Evolutionary conservation across 2,329 filamentous ascomycete genomes (phyloP).

Genomic region (Tolypocladium tropicale): DNA sequence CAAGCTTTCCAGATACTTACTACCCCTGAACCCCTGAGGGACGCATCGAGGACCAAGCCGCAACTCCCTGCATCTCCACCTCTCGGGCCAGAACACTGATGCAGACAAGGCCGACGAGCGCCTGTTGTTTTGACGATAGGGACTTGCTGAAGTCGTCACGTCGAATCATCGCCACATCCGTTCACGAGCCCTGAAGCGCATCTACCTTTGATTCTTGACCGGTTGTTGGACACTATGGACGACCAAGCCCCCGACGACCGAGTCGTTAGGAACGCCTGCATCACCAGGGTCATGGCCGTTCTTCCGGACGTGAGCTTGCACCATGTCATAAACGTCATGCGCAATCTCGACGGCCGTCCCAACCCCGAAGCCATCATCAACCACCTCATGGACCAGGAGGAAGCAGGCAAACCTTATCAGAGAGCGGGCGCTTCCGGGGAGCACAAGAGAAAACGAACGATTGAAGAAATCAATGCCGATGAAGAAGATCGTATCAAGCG

Average conservation of each 20-base stretch:
- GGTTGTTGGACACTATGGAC: not conserved
- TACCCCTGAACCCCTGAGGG: not conserved
- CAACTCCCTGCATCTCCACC: not conserved
- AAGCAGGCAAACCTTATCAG: constrained; percentile 27
- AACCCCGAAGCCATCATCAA: constrained; percentile 21
- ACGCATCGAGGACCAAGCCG: not conserved
- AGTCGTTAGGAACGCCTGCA: constrained; percentile 5
- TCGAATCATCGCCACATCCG: no score
- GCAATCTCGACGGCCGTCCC: constrained; percentile 16
- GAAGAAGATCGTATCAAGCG: not conserved
- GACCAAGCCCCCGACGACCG: not conserved
- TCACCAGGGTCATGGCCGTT: constrained; percentile 12
- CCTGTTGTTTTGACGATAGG: not conserved
- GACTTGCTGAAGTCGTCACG: not conserved
- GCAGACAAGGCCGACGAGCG: not conserved
- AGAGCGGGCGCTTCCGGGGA: constrained; percentile 9
- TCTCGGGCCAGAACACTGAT: no score
- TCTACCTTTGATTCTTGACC: not conserved
- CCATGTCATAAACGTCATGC: constrained; percentile 20
- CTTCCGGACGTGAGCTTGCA: constrained; percentile 36
- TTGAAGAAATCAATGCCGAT: not conserved
- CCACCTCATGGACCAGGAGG: constrained; percentile 28
- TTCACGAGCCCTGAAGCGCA: not conserved
- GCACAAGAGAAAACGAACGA: constrained; percentile 33
- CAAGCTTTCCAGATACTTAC: no score